Conservation (phyloP, 208 protist genomes). For the Endotrypanum monterogeii region DNA sequence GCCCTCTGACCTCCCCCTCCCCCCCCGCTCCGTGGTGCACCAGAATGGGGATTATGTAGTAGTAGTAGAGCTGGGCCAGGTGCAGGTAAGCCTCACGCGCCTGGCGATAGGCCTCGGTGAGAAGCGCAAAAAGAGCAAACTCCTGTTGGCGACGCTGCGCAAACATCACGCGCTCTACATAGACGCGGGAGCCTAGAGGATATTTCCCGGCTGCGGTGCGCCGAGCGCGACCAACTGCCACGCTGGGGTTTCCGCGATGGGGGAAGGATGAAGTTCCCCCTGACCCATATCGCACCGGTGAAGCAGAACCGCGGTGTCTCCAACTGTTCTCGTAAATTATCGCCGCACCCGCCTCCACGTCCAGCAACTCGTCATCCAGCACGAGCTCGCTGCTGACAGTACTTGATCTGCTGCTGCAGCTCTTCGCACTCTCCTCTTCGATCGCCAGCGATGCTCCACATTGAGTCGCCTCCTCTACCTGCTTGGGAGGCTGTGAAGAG, state of each 20-base stretch:
- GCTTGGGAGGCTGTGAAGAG: conserved; percentile 1
- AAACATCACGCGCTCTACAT: conserved; percentile 55
- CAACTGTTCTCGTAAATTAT: not conserved
- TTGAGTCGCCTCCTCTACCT: not conserved
- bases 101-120: conserved; percentile 48
- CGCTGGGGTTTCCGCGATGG: not conserved
- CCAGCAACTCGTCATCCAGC: conserved; percentile 3
- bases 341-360: not conserved
- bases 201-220: conserved; percentile 15
- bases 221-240: not conserved
- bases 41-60: conserved; percentile 53
- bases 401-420: conserved; percentile 6
- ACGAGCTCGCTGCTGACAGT: not conserved
- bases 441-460: not conserved
- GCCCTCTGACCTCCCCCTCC: conserved; percentile 9
- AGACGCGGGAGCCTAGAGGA: conserved; percentile 41
- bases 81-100: conserved; percentile 36
- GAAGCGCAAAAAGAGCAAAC: conserved; percentile 53
- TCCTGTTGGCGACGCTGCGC: conserved; percentile 49
- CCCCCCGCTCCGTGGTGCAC: conserved; percentile 6
- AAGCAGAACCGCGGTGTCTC: not conserved
- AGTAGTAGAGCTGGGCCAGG: conserved; percentile 54
- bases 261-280: too few relatives aligned
- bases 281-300: not conserved
- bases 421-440: not conserved